Conservation (phyloP, 805 yeast species). For the Sungouiella blattae region DNA sequence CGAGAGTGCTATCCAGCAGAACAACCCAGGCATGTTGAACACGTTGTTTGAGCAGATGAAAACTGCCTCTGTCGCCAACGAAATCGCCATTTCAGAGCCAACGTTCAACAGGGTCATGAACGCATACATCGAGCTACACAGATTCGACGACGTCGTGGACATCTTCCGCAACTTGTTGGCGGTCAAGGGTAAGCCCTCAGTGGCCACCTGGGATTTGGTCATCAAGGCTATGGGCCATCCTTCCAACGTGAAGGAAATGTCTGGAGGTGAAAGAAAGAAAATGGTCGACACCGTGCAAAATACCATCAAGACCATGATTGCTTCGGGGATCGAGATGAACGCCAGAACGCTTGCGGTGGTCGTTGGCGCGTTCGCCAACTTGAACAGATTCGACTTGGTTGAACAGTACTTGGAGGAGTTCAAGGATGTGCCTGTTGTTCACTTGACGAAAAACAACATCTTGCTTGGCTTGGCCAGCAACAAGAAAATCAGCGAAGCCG, state of each 20-base stretch:
- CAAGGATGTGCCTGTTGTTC: conserved; percentile 30
- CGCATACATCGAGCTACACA: conserved; percentile 36
- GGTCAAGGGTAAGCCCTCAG: conserved; percentile 37
- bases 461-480: conserved; percentile 42
- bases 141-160: conserved; percentile 34
- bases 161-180: conserved; percentile 50
- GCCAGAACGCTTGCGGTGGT: conserved; percentile 47
- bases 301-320: conserved; percentile 28
- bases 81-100: conserved; percentile 34
- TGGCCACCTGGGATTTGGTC: conserved; percentile 58
- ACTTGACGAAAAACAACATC: conserved; percentile 41
- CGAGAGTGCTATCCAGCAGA: conserved; percentile 16
- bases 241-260: conserved; percentile 22
- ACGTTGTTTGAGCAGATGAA: conserved; percentile 23
- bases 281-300: conserved; percentile 22
- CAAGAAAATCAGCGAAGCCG: conserved; percentile 44
- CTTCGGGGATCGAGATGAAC: conserved; percentile 34
- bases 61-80: conserved; percentile 21
- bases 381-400: conserved; percentile 41
- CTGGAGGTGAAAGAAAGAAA: conserved; percentile 23
- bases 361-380: conserved; percentile 45
- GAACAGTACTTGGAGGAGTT: conserved; percentile 33
- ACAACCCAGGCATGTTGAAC: conserved; percentile 18
- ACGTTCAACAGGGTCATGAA: conserved; percentile 46
- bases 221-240: conserved; percentile 47